Evolutionary conservation across 331 rosid genomes (phyloP).

Genomic region (Dryas integrifolia): DNA sequence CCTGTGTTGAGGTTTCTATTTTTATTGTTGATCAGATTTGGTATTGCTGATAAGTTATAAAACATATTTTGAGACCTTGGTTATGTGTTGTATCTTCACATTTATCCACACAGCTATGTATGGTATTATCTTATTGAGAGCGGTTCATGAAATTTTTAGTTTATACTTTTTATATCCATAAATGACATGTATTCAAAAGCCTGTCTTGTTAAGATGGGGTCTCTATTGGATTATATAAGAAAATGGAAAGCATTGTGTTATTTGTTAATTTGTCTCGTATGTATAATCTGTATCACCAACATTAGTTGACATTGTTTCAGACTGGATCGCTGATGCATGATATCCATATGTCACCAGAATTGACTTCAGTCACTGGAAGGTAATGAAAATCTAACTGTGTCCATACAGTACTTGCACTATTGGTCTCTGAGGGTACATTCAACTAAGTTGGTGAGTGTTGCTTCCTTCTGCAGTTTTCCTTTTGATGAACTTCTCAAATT

Average conservation of each 20-base stretch:
- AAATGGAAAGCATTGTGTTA: background rate
- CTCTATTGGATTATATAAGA: background rate
- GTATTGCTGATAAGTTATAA: background rate
- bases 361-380: conserved; percentile 50
- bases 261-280: background rate
- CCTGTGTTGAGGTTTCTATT: background rate
- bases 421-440: background rate
- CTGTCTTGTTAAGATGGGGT: background rate
- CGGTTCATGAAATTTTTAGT: too few species aligned
- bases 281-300: conserved; percentile 18
- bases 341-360: conserved; percentile 33
- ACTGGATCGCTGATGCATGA: conserved; percentile 42
- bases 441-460: conserved; percentile 9
- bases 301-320: conserved; percentile 35
- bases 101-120: background rate
- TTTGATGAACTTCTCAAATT: conserved; percentile 42
- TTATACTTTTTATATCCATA: background rate
- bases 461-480: conserved; percentile 55
- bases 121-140: background rate
- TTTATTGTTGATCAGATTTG: background rate
- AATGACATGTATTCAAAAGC: background rate
- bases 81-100: background rate
- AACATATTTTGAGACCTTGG: background rate
- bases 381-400: conserved; percentile 21
- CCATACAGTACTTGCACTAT: background rate